Conservation (phyloP, 768 basidiomycete species). For the Phaffia tasmanica region DNA sequence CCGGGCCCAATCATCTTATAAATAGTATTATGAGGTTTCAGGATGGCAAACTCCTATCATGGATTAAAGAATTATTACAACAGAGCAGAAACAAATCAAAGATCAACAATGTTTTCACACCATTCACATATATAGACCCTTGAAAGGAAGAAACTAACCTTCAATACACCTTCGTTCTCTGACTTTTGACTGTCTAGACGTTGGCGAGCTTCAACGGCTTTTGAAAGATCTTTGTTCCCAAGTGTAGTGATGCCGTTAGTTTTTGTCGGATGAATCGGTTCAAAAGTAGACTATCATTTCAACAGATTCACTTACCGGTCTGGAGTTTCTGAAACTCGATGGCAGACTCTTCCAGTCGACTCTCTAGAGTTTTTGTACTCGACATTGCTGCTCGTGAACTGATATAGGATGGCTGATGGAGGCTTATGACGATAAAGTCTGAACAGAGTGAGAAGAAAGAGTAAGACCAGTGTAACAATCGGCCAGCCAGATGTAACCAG, state of each 20-base stretch:
- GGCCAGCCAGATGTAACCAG: too few species aligned
- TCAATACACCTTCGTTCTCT: conserved; percentile 85
- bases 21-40: conserved; percentile 65
- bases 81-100: neutral
- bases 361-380: neutral
- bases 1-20: conserved; percentile 89
- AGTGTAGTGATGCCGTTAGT: neutral
- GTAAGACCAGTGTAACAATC: too few species aligned
- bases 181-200: conserved; percentile 78
- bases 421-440: too few species aligned
- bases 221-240: conserved; percentile 48
- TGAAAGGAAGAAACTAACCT: conserved; percentile 44
- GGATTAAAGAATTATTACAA: neutral
- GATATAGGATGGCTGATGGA: too few species aligned
- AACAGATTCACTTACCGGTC: conserved; percentile 34
- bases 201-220: conserved; percentile 66
- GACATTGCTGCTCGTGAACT: too few species aligned
- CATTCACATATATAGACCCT: too few species aligned
- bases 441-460: too few species aligned
- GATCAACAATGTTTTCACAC: neutral
- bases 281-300: neutral
- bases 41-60: conserved; percentile 62
- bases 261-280: neutral
- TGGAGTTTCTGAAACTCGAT: conserved; percentile 73
- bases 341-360: conserved; percentile 47